Percentiles rank a stretch among this genome's conserved stretches.
Conservation (phyloP, 140 eudicot genomes). For the Senecio squalidus region DNA sequence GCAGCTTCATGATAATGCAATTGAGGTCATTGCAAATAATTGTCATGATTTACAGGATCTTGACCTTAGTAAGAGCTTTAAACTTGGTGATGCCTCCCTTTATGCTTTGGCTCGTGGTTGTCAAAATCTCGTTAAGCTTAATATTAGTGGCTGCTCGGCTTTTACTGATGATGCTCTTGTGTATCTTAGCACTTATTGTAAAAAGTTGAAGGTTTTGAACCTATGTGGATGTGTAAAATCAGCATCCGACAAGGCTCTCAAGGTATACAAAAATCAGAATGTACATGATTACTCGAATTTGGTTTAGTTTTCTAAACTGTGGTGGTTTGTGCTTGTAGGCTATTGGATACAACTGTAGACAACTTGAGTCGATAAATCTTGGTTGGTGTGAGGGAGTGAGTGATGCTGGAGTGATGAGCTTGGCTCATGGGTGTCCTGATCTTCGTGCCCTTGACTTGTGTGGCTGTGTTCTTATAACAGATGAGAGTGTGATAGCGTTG, state of each 20-base stretch:
- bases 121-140: constrained; percentile 64
- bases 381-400: constrained; percentile 94
- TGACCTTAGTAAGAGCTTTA: constrained; percentile 91
- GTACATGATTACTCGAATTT: too few species aligned
- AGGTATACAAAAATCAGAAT: constrained; percentile 37
- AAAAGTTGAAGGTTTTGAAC: constrained; percentile 62
- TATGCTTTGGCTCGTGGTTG: constrained; percentile 95
- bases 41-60: constrained; percentile 84
- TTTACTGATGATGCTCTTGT: constrained; percentile 72
- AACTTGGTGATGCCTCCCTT: constrained; percentile 64
- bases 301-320: not conserved
- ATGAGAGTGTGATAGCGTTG: constrained; percentile 82
- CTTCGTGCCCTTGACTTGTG: constrained; percentile 77
- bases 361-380: constrained; percentile 66
- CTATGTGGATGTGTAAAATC: constrained; percentile 92
- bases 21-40: constrained; percentile 55
- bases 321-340: constrained; percentile 43
- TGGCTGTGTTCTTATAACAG: constrained; percentile 91
- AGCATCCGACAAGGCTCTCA: constrained; percentile 75
- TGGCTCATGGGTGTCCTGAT: constrained; percentile 94
- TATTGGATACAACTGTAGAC: constrained; percentile 70
- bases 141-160: constrained; percentile 87
- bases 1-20: constrained; percentile 75
- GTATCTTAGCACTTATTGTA: constrained; percentile 58
- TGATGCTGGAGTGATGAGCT: constrained; percentile 84